Conservation (phyloP, 179 eudicot genomes). For the Silene vulgaris region DNA sequence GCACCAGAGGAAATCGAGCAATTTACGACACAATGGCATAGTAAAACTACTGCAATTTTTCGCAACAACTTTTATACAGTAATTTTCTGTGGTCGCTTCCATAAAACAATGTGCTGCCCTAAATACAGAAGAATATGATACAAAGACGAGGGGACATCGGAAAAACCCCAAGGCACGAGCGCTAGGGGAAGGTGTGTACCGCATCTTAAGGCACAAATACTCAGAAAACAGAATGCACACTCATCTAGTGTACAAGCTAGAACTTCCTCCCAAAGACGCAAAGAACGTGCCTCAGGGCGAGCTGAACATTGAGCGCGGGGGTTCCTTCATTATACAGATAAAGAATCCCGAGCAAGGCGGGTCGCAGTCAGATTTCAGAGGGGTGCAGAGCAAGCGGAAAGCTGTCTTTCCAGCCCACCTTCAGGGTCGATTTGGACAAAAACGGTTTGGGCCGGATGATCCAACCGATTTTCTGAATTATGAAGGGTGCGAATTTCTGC, state of each 20-base stretch:
- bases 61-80: no score
- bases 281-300: conserved; percentile 41
- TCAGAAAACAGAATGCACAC: conserved; percentile 46
- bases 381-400: conserved; percentile 52
- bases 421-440: conserved; percentile 49
- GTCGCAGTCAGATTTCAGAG: conserved; percentile 32
- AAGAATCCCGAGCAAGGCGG: conserved; percentile 52
- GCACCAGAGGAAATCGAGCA: no score
- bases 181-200: conserved; percentile 68
- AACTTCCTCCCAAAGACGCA: conserved; percentile 42
- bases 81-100: no score
- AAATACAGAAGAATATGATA: conserved; percentile 55
- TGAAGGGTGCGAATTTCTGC: conserved; percentile 73
- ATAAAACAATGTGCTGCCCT: no score
- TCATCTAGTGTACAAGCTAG: conserved; percentile 66
- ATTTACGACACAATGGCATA: no score
- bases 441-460: conserved; percentile 20
- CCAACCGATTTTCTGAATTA: conserved; percentile 62
- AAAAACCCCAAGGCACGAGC: conserved; percentile 48
- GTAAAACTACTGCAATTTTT: no score
- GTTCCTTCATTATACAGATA: conserved; percentile 61
- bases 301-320: conserved; percentile 51
- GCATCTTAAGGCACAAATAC: conserved; percentile 50
- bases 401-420: conserved; percentile 68
- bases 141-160: conserved; percentile 59